Conservation (phyloP, 2,329 filamentous ascomycete species). For the Colletotrichum cereale region DNA sequence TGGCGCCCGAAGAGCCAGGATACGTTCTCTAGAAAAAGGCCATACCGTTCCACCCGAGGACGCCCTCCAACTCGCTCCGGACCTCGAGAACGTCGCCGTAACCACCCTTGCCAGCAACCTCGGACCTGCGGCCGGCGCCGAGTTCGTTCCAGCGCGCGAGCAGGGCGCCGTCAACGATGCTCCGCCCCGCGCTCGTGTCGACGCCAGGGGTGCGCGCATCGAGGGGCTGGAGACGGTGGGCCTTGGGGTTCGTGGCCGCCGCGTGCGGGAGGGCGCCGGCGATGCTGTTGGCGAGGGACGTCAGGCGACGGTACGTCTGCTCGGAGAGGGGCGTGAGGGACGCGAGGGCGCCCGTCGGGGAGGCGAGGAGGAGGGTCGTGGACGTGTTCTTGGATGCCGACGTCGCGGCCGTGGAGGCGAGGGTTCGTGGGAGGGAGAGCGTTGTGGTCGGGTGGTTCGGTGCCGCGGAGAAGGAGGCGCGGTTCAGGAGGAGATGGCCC, state of each 20-base stretch:
- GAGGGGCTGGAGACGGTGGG: conserved; percentile 71
- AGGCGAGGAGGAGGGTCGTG: conserved; percentile 74
- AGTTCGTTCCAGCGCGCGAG: conserved; percentile 82
- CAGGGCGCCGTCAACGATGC: conserved; percentile 83
- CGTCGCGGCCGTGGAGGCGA: conserved; percentile 44
- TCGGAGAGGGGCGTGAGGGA: conserved; percentile 84
- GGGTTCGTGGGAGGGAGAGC: conserved; percentile 78
- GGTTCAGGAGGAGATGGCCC: conserved; percentile 87
- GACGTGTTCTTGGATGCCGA: conserved; percentile 50
- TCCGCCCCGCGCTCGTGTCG: conserved; percentile 70
- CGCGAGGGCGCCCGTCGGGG: conserved; percentile 80
- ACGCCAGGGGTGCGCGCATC: conserved; percentile 63
- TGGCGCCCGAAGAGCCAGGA: not conserved
- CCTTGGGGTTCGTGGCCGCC: conserved; percentile 86
- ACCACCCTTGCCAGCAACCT: conserved; percentile 82
- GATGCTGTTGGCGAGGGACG: conserved; percentile 84
- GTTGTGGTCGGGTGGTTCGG: conserved; percentile 81
- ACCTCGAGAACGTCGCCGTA: conserved; percentile 74
- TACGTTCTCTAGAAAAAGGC: conserved; percentile 59
- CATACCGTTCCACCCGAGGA: conserved; percentile 74
- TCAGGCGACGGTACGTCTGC: conserved; percentile 84
- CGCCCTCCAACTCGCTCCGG: conserved; percentile 75
- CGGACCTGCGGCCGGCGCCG: conserved; percentile 75
- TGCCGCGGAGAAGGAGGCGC: conserved; percentile 88
- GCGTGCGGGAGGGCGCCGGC: conserved; percentile 80